phyloP scores from a whole-genome alignment of 495 filamentous ascomycete species.

The Sabuloglossum arenarium region DNA sequence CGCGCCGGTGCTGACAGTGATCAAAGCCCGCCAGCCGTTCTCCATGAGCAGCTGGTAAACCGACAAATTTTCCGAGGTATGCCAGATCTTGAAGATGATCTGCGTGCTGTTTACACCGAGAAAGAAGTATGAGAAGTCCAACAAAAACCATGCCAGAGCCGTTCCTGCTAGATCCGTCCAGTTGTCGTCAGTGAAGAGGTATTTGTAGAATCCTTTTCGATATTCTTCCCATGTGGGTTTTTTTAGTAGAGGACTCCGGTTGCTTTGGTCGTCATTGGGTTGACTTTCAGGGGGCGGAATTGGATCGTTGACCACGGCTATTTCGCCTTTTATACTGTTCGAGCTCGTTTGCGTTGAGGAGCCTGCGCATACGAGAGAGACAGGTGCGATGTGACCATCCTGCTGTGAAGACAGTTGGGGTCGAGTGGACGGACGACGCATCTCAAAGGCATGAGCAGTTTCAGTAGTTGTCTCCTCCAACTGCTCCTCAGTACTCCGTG shows the following conservation, averaged over 20 bases:
- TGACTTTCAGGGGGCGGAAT: background rate
- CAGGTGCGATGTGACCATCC: background rate
- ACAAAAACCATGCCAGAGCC: constrained; percentile 25
- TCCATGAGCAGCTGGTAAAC: constrained; percentile 4
- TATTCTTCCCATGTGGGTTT: background rate
- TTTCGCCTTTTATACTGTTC: background rate
- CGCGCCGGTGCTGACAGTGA: constrained; percentile 20
- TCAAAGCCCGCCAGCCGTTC: constrained; percentile 17
- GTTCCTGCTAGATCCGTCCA: constrained; percentile 21
- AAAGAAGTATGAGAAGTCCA: constrained; percentile 36
- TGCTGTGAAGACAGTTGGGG: background rate
- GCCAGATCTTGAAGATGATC: constrained; percentile 36
- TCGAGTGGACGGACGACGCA: background rate
- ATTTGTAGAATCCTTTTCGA: background rate
- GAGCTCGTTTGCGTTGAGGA: background rate
- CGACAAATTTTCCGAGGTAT: constrained; percentile 13
- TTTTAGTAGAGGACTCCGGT: background rate
- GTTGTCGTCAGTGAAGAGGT: constrained; percentile 6
- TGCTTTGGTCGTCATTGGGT: background rate
- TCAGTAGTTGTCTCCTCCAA: background rate
- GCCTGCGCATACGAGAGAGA: background rate
- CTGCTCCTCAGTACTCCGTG: background rate
- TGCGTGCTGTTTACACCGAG: constrained; percentile 30
- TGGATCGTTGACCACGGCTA: background rate
- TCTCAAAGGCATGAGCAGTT: background rate